Percentiles rank a stretch among this genome's conserved stretches.
These are phyloP conservation scores for Tulasnella sp. DNA, from an alignment of 768 basidiomycete genomes.

Conservation along the genomic window DNA sequence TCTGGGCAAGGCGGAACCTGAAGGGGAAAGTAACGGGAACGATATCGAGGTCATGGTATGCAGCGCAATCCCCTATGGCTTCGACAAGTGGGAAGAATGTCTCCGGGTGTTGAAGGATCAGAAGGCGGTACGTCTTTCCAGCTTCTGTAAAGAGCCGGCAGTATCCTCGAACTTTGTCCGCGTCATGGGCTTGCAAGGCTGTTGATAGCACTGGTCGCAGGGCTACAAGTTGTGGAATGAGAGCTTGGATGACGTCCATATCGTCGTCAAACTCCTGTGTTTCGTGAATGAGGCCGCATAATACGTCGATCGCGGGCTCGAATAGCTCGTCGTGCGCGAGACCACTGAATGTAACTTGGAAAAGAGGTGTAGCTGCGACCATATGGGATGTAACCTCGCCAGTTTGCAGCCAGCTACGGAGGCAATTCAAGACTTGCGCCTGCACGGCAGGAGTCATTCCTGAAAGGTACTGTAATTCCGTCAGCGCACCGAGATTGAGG, in stretches of 20 bases:
- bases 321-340: constrained; percentile 80
- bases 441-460: constrained; percentile 80
- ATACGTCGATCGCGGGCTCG: constrained; percentile 83
- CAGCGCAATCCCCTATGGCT: constrained; percentile 89
- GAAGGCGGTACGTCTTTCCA: constrained; percentile 88
- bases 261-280: constrained; percentile 97
- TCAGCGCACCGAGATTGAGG: not conserved
- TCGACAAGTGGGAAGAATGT: constrained; percentile 94
- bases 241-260: constrained; percentile 78
- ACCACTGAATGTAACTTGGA: constrained; percentile 78
- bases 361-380: constrained; percentile 72
- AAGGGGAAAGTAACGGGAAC: constrained; percentile 97
- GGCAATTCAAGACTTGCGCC: constrained; percentile 72
- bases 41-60: constrained; percentile 89
- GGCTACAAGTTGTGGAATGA: constrained; percentile 80
- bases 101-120: constrained; percentile 84
- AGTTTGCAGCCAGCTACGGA: constrained; percentile 82
- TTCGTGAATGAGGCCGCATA: constrained; percentile 95
- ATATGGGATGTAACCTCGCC: constrained; percentile 69
- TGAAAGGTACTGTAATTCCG: constrained; percentile 38
- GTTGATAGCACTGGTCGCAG: constrained; percentile 61
- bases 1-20: constrained; percentile 96
- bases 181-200: constrained; percentile 55
- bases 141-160: constrained; percentile 95
- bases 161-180: constrained; percentile 83